A percentile compares a stretch with the other conserved stretches of the same genome.
Conservation (phyloP, 306 rosid genomes). For the Malus asiatica region DNA sequence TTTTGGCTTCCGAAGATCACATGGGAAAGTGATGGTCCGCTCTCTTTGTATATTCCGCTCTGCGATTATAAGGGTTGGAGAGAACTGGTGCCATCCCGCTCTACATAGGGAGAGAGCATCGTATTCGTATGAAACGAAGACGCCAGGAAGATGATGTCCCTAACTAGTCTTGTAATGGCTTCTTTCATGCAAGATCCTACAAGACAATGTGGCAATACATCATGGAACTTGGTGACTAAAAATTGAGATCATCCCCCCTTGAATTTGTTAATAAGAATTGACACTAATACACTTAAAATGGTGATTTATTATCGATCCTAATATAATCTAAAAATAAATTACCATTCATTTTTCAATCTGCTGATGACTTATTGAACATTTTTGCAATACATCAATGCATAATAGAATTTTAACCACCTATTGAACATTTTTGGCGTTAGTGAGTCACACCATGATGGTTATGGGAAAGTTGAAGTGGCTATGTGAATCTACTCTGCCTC, state of each 20-base stretch:
- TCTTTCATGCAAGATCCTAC: neutral
- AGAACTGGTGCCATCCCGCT: constrained; percentile 25
- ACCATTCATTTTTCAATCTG: neutral
- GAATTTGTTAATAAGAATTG: too few species aligned
- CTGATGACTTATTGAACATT: too few species aligned
- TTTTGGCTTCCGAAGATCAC: constrained; percentile 27
- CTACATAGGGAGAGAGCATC: too few species aligned
- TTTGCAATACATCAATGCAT: too few species aligned
- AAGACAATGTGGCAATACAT: neutral
- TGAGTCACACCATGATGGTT: too few species aligned
- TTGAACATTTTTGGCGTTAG: rapidly evolving
- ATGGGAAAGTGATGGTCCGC: constrained; percentile 34
- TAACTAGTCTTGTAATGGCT: neutral
- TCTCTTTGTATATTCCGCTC: constrained; percentile 24
- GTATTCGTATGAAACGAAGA: neutral
- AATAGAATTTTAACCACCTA: too few species aligned
- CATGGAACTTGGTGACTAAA: neutral
- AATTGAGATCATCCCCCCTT: neutral
- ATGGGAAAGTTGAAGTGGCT: rapidly evolving
- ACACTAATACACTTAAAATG: too few species aligned
- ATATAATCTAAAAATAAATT: too few species aligned
- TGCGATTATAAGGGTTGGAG: constrained; percentile 44
- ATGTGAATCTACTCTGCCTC: rapidly evolving
- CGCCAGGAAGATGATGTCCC: neutral
- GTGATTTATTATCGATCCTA: neutral